These are phyloP conservation scores for Pogostemon cablin DNA, from an alignment of 257 asterid genomes.

Conservation along the genomic window DNA sequence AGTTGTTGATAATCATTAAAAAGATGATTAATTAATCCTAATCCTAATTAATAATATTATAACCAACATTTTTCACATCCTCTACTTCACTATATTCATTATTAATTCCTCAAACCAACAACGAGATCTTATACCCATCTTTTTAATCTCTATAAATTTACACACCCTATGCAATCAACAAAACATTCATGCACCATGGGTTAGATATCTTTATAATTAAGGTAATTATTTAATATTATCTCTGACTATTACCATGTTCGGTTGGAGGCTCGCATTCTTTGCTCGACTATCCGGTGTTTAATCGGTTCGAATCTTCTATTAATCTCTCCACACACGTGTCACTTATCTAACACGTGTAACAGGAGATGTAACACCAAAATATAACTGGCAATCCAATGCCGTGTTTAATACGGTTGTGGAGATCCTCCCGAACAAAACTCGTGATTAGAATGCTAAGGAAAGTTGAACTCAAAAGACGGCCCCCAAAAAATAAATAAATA, in stretches of 20 bases:
- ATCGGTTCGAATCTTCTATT: too few species aligned
- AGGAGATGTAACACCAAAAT: too few species aligned
- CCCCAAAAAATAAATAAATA: constrained; percentile 15
- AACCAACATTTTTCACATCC: constrained; percentile 43
- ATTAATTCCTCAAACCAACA: too few species aligned
- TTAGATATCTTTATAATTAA: too few species aligned
- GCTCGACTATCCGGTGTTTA: constrained; percentile 47
- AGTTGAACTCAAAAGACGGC: constrained; percentile 39
- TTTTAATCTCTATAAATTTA: constrained; percentile 31
- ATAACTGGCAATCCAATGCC: too few species aligned
- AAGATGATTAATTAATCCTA: constrained; percentile 40
- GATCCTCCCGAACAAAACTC: constrained; percentile 51
- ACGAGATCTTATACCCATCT: constrained; percentile 31
- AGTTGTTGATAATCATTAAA: constrained; percentile 67
- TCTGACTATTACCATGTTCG: too few species aligned
- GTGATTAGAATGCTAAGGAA: constrained; percentile 59
- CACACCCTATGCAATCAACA: constrained; percentile 46
- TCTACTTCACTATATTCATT: background rate
- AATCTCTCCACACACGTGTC: too few species aligned
- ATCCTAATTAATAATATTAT: too few species aligned
- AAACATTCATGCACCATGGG: constrained; percentile 45
- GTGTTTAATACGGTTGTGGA: too few species aligned
- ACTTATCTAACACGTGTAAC: too few species aligned
- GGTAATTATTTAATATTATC: too few species aligned
- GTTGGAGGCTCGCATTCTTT: constrained; percentile 53